These are phyloP conservation scores for Hygrophoropsis aurantiaca DNA, from an alignment of 768 basidiomycete genomes.

Conservation along the genomic window DNA sequence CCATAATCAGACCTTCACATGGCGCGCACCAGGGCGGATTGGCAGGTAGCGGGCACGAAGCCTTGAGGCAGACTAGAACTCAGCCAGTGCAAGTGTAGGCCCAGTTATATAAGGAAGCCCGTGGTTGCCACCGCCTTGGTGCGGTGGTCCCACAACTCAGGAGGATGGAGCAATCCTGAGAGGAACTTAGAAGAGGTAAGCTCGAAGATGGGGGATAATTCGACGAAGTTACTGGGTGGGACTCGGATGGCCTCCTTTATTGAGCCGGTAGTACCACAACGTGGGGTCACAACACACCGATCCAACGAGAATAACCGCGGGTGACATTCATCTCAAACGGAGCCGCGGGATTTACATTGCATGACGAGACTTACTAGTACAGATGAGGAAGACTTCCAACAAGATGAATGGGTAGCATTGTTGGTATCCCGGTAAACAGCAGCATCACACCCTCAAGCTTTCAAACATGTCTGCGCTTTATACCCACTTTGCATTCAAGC, in stretches of 20 bases:
- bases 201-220: neutral
- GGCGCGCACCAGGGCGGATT: constrained; percentile 4
- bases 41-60: constrained; percentile 8
- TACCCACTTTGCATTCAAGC: constrained; percentile 66
- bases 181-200: neutral
- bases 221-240: neutral
- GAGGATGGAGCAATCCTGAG: constrained; percentile 9
- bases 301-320: neutral
- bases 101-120: constrained; percentile 12
- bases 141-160: constrained; percentile 6
- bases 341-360: neutral
- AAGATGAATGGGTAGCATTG: neutral
- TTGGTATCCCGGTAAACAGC: neutral
- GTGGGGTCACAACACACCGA: neutral
- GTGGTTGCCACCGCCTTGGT: neutral
- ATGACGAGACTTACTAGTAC: too few relatives aligned
- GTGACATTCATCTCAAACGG: neutral
- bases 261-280: neutral
- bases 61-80: constrained; percentile 13
- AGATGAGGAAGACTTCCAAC: neutral
- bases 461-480: constrained; percentile 56
- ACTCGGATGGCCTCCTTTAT: neutral
- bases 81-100: neutral
- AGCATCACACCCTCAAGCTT: neutral
- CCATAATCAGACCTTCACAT: constrained; percentile 17